Conservation (phyloP, 805 yeast species). For the Sugiyamaella mastotermitis region DNA sequence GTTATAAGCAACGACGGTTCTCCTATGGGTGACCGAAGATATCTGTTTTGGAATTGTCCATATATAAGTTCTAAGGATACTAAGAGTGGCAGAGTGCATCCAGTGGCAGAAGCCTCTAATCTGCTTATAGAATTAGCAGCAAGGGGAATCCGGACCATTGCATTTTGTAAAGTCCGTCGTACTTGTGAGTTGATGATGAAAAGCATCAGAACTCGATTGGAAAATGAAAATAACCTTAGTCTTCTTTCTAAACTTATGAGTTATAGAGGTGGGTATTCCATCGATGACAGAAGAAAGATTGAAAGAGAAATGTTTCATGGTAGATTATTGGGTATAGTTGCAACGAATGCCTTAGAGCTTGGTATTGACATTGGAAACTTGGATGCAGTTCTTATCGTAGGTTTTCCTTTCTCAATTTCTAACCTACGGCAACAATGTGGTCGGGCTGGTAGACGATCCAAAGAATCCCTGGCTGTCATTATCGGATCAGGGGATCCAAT, state of each 20-base stretch:
- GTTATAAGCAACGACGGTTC: slow-evolving; percentile 80
- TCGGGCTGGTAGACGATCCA: slow-evolving; percentile 84
- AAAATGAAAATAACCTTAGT: slow-evolving; percentile 31
- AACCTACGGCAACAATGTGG: slow-evolving; percentile 95
- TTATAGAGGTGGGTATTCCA: slow-evolving; percentile 92
- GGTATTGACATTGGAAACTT: slow-evolving; percentile 93
- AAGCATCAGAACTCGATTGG: slow-evolving; percentile 53
- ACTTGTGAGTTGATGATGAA: slow-evolving; percentile 86
- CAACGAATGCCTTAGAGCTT: slow-evolving; percentile 91
- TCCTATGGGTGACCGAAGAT: slow-evolving; percentile 70
- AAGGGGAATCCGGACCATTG: slow-evolving; percentile 70
- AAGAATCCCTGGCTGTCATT: slow-evolving; percentile 76
- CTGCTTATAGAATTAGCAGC: slow-evolving; percentile 60
- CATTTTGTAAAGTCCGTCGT: slow-evolving; percentile 80
- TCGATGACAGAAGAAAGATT: slow-evolving; percentile 76
- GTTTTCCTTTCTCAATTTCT: slow-evolving; percentile 83
- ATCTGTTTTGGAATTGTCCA: slow-evolving; percentile 85
- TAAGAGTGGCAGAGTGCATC: slow-evolving; percentile 56
- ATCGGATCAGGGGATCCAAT: slow-evolving; percentile 77
- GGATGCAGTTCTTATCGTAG: slow-evolving; percentile 88
- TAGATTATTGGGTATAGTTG: slow-evolving; percentile 73
- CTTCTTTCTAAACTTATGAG: slow-evolving; percentile 56
- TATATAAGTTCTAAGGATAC: slow-evolving; percentile 53
- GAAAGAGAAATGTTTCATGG: slow-evolving; percentile 91
- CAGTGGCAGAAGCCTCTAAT: slow-evolving; percentile 71